Evolutionary conservation across 495 filamentous ascomycete species (phyloP), one percentile per base, ranked within the genome.

Genomic region (Melanomma pulvis-pyrius): DNA sequence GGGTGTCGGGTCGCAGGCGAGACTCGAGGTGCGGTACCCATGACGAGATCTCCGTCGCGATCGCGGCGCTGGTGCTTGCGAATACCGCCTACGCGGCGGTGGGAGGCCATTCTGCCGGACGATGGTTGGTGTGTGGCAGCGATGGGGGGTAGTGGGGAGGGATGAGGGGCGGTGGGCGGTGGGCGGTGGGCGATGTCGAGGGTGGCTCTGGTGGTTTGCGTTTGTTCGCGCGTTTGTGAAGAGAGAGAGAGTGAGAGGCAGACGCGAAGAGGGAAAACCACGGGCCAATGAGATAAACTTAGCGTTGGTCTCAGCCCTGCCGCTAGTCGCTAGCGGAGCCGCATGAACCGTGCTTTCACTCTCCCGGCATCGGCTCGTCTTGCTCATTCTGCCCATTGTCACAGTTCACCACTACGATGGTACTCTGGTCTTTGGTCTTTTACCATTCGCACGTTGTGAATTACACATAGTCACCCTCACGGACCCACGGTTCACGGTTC

Each of bases 11-110:
- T 22, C 17, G 21, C 34, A 44, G 11, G 34, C 61, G 25, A 29
- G 53, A 32, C 53, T 39, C 30, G 28, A 39, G 67, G 53, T 9
- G 57, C 39, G 21, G 63, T 56, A 19, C 58, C 72, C 72, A 74
- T 74, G 13, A 72, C 41, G 21, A 74, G 48, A 53, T 74, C 70
- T 22, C 72, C 72, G 51, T 74, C 72, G 47, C 72, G 66, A 51
- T 74, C 72, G 21, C 55, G 48, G 8, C 50, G 49, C n/a, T 54
- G 28, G 28, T 49, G 57, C 34, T 62, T 61, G 28, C 52, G 65
- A 50, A 68, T 62, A n/a, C 57, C 58, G 51, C 36, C 22, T 13
- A 8, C 47, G 32, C 48, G 48, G 47, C 47, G 46, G 30, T 24
- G 9, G 39, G 51, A 32, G 34, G 61, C 60, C 26, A 19, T 44